Base-by-base conservation (phyloP, 2,329 filamentous ascomycete species). In the Endocalyx cinctus region DNA sequence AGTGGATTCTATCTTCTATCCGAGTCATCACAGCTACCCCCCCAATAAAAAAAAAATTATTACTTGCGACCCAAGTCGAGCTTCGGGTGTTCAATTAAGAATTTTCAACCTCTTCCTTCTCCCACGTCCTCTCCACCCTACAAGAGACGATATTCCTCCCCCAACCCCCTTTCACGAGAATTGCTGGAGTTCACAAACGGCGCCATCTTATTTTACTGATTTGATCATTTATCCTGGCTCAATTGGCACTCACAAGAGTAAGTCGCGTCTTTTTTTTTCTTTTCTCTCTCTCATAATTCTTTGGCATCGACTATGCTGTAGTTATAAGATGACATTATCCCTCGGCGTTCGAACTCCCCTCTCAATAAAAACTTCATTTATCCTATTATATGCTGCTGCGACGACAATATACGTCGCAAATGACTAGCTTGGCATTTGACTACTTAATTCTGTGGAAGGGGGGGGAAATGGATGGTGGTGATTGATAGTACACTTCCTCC, bases 211-310 rank as follows among this genome's bases (percentile, higher is more conserved):
- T n/a, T n/a, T n/a, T n/a, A n/a, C n/a, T n/a, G n/a, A n/a, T n/a
- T n/a, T n/a, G n/a, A n/a, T n/a, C n/a, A n/a, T n/a, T n/a, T n/a
- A n/a, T n/a, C n/a, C 39, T 47, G 40, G 47, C 46, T 42, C 41
- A 48, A 52, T 67, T 63, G 67, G 67, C 66, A 66, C 67, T 58
- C n/a, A n/a, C 60, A 71, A 72, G 70, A 71, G 68, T 72, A 59
- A 71, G 68, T 71, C 43, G 46, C 41, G 27, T 46, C 31, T 46
- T 46, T 43, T 36, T 36, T 42, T 29, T 31, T 34, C 37, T 29
- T 28, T 26, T 28, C 34, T 30, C 33, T 28, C 29, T 37, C 37
- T 32, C 41, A 39, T 35, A 17, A 34, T 33, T 28, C n/a, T n/a
- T n/a, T n/a, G n/a, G n/a, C n/a, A n/a, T n/a, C n/a, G n/a, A n/a